Base-by-base conservation (phyloP, 139 green algal genomes). In the Nannochloris sp. region DNA sequence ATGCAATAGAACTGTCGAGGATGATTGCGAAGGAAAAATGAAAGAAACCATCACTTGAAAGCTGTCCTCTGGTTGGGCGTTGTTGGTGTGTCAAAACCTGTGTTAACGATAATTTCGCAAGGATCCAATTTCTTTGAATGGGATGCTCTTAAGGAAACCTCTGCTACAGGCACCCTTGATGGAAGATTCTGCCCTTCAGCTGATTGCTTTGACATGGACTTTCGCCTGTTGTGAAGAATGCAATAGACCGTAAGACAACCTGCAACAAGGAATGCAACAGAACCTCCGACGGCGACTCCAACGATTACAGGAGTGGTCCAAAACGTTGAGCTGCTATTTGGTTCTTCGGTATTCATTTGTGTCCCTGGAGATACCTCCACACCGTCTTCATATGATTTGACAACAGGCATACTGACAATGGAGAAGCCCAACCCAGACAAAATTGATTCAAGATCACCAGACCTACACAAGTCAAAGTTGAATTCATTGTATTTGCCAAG, bases 271-370 rank as follows among this genome's bases (percentile, higher is more conserved):
- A 51, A 28, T 25, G 25, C 23, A 26, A 64, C 58, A 29, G n/a
- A 23, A 29, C 23, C 58, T 23, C 58, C 58, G 17, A 64, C 58
- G 14, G 58, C n/a, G 13, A 64, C 56, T 6, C 20, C 58, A 17
- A 64, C 14, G 43, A 64, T 64, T 14, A 25, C 8, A 11, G 40
- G 17, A 29, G 58, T 64, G 20, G 58, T 53, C 46, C 46, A 53
- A 53, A 53, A 53, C 12, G 46, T 40, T 8, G 33, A 40, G 6
- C 10, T 3, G 12, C 12, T 53, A 26, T 5, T 53, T 53, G 0
- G 10, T 53, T 20, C 5, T 53, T 20, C 0, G 3, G 46, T 2
- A 53, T 20, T 53, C 46, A 26, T 23, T 53, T 53, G 10, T 9
- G 16, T 20, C 17, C 4, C 46, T 3, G 46, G 46, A 20, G 9